Evolutionary conservation across 441 rosid genomes (phyloP).

Genomic region (Sinapis alba): DNA sequence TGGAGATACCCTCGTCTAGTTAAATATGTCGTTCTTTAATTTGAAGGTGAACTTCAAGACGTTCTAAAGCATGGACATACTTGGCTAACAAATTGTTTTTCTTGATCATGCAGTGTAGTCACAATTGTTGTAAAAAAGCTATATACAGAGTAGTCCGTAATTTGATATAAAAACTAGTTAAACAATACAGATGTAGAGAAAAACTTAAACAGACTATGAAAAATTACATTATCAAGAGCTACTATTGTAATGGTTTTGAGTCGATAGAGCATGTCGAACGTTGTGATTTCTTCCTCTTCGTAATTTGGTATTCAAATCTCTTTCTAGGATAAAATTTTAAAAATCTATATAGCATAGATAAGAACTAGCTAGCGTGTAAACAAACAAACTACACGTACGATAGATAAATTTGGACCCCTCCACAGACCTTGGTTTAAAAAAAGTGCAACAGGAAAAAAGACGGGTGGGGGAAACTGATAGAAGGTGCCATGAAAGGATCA

Average conservation of each 20-base stretch:
- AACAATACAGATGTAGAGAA: background rate
- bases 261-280: background rate
- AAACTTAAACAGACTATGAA: background rate
- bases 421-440: background rate
- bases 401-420: background rate
- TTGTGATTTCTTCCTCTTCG: background rate
- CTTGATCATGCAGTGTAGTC: background rate
- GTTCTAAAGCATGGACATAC: constrained; percentile 9
- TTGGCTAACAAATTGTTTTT: background rate
- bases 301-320: no score
- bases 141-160: background rate
- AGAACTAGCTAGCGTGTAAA: background rate
- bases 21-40: background rate
- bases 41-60: background rate
- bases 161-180: background rate
- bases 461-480: background rate
- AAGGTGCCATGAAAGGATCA: constrained; percentile 16
- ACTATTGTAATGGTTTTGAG: background rate
- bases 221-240: constrained; percentile 1
- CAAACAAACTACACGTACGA: constrained; percentile 10
- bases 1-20: no score
- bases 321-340: background rate
- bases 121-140: background rate
- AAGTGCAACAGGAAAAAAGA: background rate
- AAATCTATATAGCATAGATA: background rate